phyloP scores from a whole-genome alignment of 2,329 filamentous ascomycete genomes.

The Fusarium ramigenum region DNA sequence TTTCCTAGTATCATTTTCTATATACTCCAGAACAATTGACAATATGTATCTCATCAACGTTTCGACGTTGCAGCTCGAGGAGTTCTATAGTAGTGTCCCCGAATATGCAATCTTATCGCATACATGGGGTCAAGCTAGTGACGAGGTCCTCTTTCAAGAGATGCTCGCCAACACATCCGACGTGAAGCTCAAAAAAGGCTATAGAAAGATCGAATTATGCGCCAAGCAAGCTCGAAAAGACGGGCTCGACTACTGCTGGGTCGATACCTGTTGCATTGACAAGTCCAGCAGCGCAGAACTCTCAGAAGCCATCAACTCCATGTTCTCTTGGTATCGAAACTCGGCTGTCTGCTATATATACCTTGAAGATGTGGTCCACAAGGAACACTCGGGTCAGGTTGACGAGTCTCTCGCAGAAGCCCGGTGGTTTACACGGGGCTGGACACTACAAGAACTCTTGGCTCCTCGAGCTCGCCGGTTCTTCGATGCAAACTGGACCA shows the following conservation, averaged over 20 bases:
- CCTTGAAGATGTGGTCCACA: slow-evolving; percentile 29
- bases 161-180: neutral
- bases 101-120: slow-evolving; percentile 35
- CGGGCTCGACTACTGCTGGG: slow-evolving; percentile 38
- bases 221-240: slow-evolving; percentile 25
- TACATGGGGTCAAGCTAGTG: slow-evolving; percentile 16
- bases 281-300: slow-evolving; percentile 40
- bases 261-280: slow-evolving; percentile 45
- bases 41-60: slow-evolving; percentile 35
- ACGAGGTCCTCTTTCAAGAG: slow-evolving; percentile 14
- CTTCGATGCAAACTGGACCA: slow-evolving; percentile 39
- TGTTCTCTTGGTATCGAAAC: slow-evolving; percentile 41
- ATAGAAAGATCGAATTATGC: slow-evolving; percentile 36
- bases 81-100: slow-evolving; percentile 22
- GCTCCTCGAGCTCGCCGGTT: slow-evolving; percentile 42
- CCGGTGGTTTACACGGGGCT: slow-evolving; percentile 36
- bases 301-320: slow-evolving; percentile 45
- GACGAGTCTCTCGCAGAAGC: slow-evolving; percentile 5
- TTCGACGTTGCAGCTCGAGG: slow-evolving; percentile 13
- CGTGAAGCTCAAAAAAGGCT: slow-evolving; percentile 27
- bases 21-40: fast-evolving
- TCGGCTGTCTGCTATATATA: slow-evolving; percentile 40
- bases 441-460: slow-evolving; percentile 45
- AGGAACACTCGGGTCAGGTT: neutral
- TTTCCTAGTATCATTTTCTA: neutral